These are phyloP conservation scores for Microbotryomycetes sp. DNA, from an alignment of 1,284 basidiomycete genomes.

Conservation along the genomic window DNA sequence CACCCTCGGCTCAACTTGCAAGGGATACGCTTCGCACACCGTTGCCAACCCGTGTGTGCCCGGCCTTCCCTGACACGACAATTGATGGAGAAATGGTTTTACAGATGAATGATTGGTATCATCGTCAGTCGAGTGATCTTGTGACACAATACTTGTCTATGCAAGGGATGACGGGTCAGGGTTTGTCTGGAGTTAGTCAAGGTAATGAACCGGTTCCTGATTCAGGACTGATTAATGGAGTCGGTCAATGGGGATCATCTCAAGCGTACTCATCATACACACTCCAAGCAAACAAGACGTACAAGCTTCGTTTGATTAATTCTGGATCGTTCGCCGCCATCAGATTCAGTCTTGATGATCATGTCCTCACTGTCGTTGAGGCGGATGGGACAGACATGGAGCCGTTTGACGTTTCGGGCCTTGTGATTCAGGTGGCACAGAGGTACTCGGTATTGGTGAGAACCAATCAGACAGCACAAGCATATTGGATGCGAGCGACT, in stretches of 20 bases:
- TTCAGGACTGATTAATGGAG: constrained; percentile 12
- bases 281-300: constrained; percentile 8
- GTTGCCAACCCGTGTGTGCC: too few relatives aligned
- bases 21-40: too few relatives aligned
- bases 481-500: constrained; percentile 47
- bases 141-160: constrained; percentile 38
- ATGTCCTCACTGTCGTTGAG: constrained; percentile 49
- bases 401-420: constrained; percentile 42
- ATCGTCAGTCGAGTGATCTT: constrained; percentile 40
- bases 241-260: constrained; percentile 10
- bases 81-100: constrained; percentile 45
- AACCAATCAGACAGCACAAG: constrained; percentile 41
- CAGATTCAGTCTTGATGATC: constrained; percentile 48
- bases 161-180: constrained; percentile 12
- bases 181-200: constrained; percentile 5
- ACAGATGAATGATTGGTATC: constrained; percentile 45
- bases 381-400: constrained; percentile 48
- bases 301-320: constrained; percentile 25
- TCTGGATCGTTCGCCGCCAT: constrained; percentile 45
- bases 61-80: too few relatives aligned
- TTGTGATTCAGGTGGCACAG: constrained; percentile 48
- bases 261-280: not conserved
- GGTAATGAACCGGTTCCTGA: constrained; percentile 22
- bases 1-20: too few relatives aligned
- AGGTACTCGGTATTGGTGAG: constrained; percentile 49